Evolutionary conservation across 768 basidiomycete species (phyloP), one percentile per base, ranked within the genome.

Genomic region (Naematelia aurantialba): DNA sequence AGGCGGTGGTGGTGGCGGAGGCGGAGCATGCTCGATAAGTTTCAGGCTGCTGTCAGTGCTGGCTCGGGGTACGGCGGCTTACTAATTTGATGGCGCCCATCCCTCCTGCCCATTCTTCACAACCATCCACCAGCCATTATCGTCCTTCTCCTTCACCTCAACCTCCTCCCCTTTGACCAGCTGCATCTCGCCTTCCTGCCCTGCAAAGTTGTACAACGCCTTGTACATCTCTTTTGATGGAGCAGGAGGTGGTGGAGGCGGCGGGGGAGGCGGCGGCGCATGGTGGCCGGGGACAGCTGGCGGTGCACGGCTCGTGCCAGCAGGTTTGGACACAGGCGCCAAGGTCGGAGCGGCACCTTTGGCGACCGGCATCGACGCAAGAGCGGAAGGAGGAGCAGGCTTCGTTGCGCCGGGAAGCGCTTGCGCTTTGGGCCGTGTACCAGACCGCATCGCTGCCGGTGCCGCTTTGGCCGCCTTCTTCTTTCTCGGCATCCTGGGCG

Each of bases 71-170:
- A 12, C 12, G 24, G 45, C 25, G 21, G 61, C 76, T 62, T 44
- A 76, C 74, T 76, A 76, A 57, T 78, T 79, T 65, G 87, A 86
- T 1, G 96, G 96, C 19, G 93, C 91, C 92, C 93, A 99, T 13
- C 91, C 96, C 73, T 97, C 91, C 17, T 80, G 78, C 1, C 83
- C 83, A 53, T 81, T 83, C 77, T 88, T 91, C 81, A 87, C 89
- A 57, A 97, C 87, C 29, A 96, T 81, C 94, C 96, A 98, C 96
- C 96, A 99, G 76, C 79, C 96, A 67, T 94, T 94, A 60, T 92
- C 85, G 72, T 87, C 86, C 75, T 96, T 91, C 80, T 94, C 87
- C 29, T 92, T 81, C 19, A 98, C 80, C 79, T 97, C 93, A 1
- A 98, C 89, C 2, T 89, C 58, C 60, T 97, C 96, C 68, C 92